These are phyloP conservation scores for Heliocybe sulcata DNA, from an alignment of 1,284 basidiomycete genomes.

Conservation along the genomic window DNA sequence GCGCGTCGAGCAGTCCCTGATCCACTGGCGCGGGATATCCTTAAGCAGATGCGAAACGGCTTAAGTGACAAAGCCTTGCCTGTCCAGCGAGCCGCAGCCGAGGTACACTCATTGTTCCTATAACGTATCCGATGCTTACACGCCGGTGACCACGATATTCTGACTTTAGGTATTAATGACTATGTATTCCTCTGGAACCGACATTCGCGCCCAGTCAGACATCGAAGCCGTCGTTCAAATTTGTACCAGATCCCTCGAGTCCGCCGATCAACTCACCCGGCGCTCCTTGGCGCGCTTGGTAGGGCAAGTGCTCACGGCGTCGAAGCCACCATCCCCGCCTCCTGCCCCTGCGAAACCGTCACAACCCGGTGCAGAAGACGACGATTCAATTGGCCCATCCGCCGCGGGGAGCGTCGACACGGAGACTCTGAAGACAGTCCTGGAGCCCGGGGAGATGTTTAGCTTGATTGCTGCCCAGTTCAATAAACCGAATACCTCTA, in stretches of 20 bases:
- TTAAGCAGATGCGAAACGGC: conserved; percentile 75
- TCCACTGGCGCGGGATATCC: conserved; percentile 69
- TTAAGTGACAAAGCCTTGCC: conserved; percentile 83
- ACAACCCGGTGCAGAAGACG: conserved; percentile 33
- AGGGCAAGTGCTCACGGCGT: conserved; percentile 80
- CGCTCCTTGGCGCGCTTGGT: conserved; percentile 73
- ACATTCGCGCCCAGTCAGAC: conserved; percentile 49
- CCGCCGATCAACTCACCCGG: conserved; percentile 80
- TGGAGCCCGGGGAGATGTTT: conserved; percentile 80
- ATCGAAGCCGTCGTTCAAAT: conserved; percentile 69
- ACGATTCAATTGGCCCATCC: conserved; percentile 30
- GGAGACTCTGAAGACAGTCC: conserved; percentile 66
- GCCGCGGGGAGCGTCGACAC: conserved; percentile 39
- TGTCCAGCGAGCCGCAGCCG: conserved; percentile 80
- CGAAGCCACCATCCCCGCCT: conserved; percentile 60
- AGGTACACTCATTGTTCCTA: too few relatives aligned
- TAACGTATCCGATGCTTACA: conserved; percentile 1
- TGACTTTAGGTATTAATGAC: conserved; percentile 50
- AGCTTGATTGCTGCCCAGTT: conserved; percentile 71
- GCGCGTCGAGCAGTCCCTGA: conserved; percentile 86
- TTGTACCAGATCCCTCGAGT: conserved; percentile 75
- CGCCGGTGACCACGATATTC: conserved; percentile 7
- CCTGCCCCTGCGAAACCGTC: background rate
- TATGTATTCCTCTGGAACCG: conserved; percentile 55
- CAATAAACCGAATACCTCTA: conserved; percentile 64